Evolutionary conservation across 169 alveolate genomes (phyloP), one percentile per base, ranked within the genome.

Genomic region (Toxoplasma gondii): DNA sequence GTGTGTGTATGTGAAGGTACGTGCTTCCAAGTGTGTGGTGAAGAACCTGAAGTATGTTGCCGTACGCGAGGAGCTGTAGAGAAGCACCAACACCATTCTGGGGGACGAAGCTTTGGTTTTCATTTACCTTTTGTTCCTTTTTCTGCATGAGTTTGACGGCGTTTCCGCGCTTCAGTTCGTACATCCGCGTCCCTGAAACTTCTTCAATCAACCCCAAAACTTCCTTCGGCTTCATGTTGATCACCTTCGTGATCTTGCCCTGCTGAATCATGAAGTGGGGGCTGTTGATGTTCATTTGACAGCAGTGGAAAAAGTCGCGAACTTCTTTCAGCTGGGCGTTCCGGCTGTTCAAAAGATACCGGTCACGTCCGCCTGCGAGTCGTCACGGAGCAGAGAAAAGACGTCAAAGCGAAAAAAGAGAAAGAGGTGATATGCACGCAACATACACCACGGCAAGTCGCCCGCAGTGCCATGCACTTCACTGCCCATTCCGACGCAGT

Each of bases 261-360:
- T 99, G 99, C 99, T 99, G 98, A 88, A 99, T 99, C 81, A 99
- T 96, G 96, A 99, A 99, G 91, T 99, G 99, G 0, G 99, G 99
- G 95, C 99, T 99, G 97, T 99, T 99, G 88, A 99, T 99, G 96
- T 99, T 99, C 96, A 99, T 97, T 95, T 99, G 98, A 54, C 99
- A 99, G 54, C 98, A 97, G 91, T 98, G 98, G 95, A 99, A 99
- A 95, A 99, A 97, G 92, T 97, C 98, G 88, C 98, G 97, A 58
- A 99, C 98, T 92, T 98, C 99, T 78, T 98, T 99, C 88, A 98
- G 98, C 41, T 99, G 98, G 19, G 98, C 99, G 70, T 98, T 98
- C 87, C 97, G 98, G 38, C 99, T 99, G 97, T 99, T 99, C 88
- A 99, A 96, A 78, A 98, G 97, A 96, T 98, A 99, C 93, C 99